Evolutionary conservation across 371 early-diverging fungal species (phyloP), one percentile per base, ranked within the genome.

Genomic region (Cladochytrium tenue): DNA sequence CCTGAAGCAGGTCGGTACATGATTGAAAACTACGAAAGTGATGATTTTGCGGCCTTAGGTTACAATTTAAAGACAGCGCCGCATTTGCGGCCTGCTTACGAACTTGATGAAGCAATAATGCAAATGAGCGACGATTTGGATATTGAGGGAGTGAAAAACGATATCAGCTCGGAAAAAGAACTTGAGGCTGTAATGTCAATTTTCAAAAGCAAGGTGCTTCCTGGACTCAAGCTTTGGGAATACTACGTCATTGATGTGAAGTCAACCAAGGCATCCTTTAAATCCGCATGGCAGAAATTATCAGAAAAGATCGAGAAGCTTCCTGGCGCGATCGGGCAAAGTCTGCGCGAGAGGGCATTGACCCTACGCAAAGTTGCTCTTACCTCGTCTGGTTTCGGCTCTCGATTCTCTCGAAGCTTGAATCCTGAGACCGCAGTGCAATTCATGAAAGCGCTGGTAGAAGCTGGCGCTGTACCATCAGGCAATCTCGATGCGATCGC

Each of bases 51-150:
- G 32, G 23, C 26, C 25, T 52, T 27, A 90, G 92, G 96, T 3
- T 98, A 95, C 74, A 98, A 96, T 64, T 76, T 98, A 51, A 79
- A 88, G 60, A 98, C 94, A 64, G 91, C 96, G 2, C 98, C 98
- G 34, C 95, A 98, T 76, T 80, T 98, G 51, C 85, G 89, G 25
- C 86, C 94, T 32, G 97, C 98, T 0, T 95, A 87, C 76, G 96
- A 95, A 65, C 72, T 98, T 26, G 98, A 98, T 72, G 89, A 88
- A 2, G 92, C 92, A 0, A 76, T 97, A 10, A 52, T 92, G 32
- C 64, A 82, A 17, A 89, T 94, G 56, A 92, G 93, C 5, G 71
- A 63, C 4, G 68, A 71, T 35, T 20, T 77, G 51, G 58, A 53
- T n/a, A 20, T 32, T 27, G 68, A 58, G 0, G 87, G 86, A 13